Base-by-base conservation (phyloP, 768 basidiomycete genomes). In the Auriscalpium orientale region DNA sequence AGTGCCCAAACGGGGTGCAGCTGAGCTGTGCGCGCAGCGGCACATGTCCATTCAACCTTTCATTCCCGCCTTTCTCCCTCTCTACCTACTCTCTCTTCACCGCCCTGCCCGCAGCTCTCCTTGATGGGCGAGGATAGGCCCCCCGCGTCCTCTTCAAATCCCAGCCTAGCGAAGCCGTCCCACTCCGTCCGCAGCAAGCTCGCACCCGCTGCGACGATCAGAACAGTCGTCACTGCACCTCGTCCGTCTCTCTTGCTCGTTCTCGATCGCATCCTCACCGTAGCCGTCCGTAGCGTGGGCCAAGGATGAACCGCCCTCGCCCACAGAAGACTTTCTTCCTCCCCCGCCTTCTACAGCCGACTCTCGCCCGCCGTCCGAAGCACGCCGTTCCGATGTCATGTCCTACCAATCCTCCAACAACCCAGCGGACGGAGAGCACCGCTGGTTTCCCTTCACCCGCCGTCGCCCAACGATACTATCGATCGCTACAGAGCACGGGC, bases 251-350 rank as follows among this genome's bases (percentile, higher is more conserved):
- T 28, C 28, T 4, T 28, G 28, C 28, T 38, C 46, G 33, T 40
- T 56, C 18, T 33, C 28, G 47, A 9, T 22, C 15, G 16, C 10
- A 34, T n/a, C 46, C 51, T 44, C 18, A 55, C 56, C 57, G 45
- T 4, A 2, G 15, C 45, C n/a, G 4, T 28, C 38, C 47, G 60
- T 45, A 92, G 89, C 90, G 49, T 92, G 89, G 89, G 90, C 89
- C 4, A 76, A 80, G 62, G 85, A 91, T 66, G 90, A 92, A 65
- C 88, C 88, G 4, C 87, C 87, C 4, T 89, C 88, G 0, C 87
- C 88, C 1, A 79, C 72, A 3, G 77, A 77, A 46, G 62, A 68
- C 35, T 65, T 65, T 45, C 77, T 82, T 49, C 75, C 74, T 34
- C 61, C 64, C 6, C 65, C 60, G 37, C 63, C 62, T 57, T 64